Evolutionary conservation across 306 rosid species (phyloP).

Genomic region (Corylus americana): DNA sequence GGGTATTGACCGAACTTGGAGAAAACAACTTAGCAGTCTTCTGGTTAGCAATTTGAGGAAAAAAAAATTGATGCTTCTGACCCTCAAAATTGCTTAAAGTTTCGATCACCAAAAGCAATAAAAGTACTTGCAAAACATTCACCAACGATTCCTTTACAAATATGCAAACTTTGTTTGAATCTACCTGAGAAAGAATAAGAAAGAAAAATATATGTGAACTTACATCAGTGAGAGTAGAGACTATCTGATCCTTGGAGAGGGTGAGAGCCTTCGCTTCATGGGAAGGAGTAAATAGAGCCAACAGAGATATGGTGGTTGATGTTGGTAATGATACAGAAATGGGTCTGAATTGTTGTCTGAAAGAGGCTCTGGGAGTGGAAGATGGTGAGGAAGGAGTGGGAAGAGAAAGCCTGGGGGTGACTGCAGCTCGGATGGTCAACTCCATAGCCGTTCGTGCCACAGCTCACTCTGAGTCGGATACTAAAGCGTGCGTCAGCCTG

Average conservation of each 20-base stretch:
- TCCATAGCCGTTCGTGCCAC: conserved; percentile 53
- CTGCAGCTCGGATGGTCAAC: conserved; percentile 65
- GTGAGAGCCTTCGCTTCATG: conserved; percentile 65
- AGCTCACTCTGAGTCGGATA: conserved; percentile 1
- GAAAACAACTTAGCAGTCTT: neutral
- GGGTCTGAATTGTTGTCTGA: conserved; percentile 46
- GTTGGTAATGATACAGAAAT: conserved; percentile 54
- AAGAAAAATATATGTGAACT: neutral
- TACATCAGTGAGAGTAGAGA: conserved; percentile 78
- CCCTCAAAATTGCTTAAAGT: neutral
- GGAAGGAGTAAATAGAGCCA: conserved; percentile 64
- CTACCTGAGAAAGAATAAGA: neutral
- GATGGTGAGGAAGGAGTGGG: conserved; percentile 37
- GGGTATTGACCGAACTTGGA: neutral
- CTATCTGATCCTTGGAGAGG: conserved; percentile 75
- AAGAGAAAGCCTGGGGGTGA: conserved; percentile 42
- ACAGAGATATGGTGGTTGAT: conserved; percentile 68
- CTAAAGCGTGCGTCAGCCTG: neutral
- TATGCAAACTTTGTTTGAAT: neutral
- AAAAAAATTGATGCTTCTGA: neutral
- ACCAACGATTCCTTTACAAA: neutral
- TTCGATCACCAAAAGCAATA: neutral
- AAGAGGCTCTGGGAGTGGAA: conserved; percentile 28
- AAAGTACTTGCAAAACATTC: neutral
- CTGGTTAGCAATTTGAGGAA: neutral